Evolutionary conservation across 495 filamentous ascomycete genomes (phyloP).

Genomic region (Talaromyces proteolyticus): DNA sequence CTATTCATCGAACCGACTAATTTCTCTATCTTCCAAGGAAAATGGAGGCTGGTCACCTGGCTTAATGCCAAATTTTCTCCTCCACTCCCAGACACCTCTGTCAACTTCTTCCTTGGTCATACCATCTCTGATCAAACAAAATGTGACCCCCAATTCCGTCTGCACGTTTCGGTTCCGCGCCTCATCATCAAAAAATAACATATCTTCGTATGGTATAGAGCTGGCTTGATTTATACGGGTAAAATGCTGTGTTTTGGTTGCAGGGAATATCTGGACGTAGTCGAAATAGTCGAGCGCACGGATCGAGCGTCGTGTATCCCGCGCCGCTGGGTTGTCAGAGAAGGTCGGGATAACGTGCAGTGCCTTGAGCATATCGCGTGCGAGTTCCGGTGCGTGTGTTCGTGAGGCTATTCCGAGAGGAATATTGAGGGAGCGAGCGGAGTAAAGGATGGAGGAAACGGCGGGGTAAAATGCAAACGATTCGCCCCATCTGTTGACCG

Average conservation of each 20-base stretch:
- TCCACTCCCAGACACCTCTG: slow-evolving; percentile 74
- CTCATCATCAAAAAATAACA: slow-evolving; percentile 98
- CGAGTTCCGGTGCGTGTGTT: slow-evolving; percentile 74
- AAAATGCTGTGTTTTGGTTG: slow-evolving; percentile 83
- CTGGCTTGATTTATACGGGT: slow-evolving; percentile 60
- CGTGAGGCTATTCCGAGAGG: slow-evolving; percentile 75
- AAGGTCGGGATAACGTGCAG: slow-evolving; percentile 57
- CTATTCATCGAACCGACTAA: slow-evolving; percentile 7
- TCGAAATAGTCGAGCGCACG: slow-evolving; percentile 75
- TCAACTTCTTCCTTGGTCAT: slow-evolving; percentile 76
- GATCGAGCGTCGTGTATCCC: slow-evolving; percentile 26
- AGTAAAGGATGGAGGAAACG: slow-evolving; percentile 64
- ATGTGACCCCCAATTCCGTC: slow-evolving; percentile 70
- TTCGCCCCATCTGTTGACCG: slow-evolving; percentile 54
- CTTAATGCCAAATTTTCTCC: slow-evolving; percentile 59
- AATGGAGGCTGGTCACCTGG: slow-evolving; percentile 8
- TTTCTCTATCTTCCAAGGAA: slow-evolving; percentile 1
- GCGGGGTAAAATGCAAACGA: slow-evolving; percentile 76
- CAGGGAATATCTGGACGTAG: slow-evolving; percentile 80
- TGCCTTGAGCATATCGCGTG: slow-evolving; percentile 70
- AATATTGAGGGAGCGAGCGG: slow-evolving; percentile 51
- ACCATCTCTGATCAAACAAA: slow-evolving; percentile 74
- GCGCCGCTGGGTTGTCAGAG: slow-evolving; percentile 29
- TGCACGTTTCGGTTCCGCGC: slow-evolving; percentile 80
- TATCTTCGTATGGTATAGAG: slow-evolving; percentile 62